Evolutionary conservation across 306 rosid genomes (phyloP).

Genomic region (Lathyrus aphaca): DNA sequence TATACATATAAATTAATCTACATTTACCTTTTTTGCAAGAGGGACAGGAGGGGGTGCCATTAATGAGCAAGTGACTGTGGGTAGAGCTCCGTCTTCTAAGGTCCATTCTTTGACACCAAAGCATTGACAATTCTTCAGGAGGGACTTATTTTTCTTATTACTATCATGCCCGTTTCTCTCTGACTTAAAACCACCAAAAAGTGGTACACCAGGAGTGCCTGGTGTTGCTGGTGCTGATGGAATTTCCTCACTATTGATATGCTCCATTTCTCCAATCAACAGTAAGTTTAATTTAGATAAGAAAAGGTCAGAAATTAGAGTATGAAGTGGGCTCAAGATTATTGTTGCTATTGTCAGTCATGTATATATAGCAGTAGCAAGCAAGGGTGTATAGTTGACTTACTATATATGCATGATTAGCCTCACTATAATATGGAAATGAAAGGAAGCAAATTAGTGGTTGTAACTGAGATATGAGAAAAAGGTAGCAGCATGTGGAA

Average conservation of each 20-base stretch:
- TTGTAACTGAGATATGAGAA: conserved; percentile 28
- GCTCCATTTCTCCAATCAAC: conserved; percentile 35
- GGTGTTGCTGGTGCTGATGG: conserved; percentile 77
- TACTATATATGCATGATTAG: conserved; percentile 30
- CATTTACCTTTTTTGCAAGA: conserved; percentile 69
- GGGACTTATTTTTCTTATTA: conserved; percentile 54
- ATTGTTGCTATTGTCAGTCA: conserved; percentile 18
- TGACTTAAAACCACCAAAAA: conserved; percentile 65
- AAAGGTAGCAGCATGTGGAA: conserved; percentile 10
- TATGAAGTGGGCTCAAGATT: conserved; percentile 11
- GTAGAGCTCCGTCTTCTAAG: conserved; percentile 69
- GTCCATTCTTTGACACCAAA: conserved; percentile 59
- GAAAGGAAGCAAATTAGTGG: conserved; percentile 41
- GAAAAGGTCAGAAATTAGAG: not conserved
- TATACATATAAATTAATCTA: not conserved
- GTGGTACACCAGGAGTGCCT: conserved; percentile 77
- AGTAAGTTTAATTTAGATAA: not conserved
- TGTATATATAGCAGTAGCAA: conserved; percentile 3
- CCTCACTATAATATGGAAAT: conserved; percentile 17
- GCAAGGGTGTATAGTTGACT: conserved; percentile 46
- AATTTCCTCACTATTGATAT: conserved; percentile 51
- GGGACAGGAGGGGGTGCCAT: conserved; percentile 65
- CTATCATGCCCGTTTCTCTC: conserved; percentile 41
- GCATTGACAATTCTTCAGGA: conserved; percentile 65
- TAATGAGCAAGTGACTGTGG: conserved; percentile 59